Percentiles rank a stretch among this genome's conserved stretches.
Evolutionary conservation across 1,284 basidiomycete species (phyloP).

Genomic region (Flammula alnicola): DNA sequence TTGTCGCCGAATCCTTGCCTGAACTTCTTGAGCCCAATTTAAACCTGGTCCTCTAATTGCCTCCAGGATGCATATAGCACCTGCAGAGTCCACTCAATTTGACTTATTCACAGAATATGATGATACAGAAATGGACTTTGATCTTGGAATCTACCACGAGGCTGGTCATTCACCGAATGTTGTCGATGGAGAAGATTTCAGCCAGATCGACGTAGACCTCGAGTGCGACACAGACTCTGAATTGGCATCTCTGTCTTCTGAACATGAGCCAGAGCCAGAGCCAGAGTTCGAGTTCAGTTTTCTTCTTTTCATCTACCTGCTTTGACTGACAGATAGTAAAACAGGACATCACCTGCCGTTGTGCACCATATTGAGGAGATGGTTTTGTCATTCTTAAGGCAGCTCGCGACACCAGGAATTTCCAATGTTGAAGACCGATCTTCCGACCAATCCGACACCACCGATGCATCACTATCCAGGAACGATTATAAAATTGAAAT

Average conservation of each 20-base stretch:
- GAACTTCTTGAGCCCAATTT: too few relatives aligned
- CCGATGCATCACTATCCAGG: slow-evolving; percentile 10
- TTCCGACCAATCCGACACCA: slow-evolving; percentile 15
- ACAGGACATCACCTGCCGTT: slow-evolving; percentile 1
- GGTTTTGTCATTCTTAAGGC: slow-evolving; percentile 55
- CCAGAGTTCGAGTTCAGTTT: neutral
- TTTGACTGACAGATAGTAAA: slow-evolving; percentile 3
- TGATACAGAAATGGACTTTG: slow-evolving; percentile 1
- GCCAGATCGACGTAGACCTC: slow-evolving; percentile 3
- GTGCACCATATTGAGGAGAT: slow-evolving; percentile 51
- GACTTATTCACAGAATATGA: neutral
- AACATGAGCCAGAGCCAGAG: neutral
- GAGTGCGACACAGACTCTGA: neutral
- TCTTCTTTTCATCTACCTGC: too few relatives aligned
- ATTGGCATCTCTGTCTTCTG: too few relatives aligned
- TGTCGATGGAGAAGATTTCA: neutral
- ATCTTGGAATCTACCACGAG: neutral
- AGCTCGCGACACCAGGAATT: slow-evolving; percentile 42
- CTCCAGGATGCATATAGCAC: neutral
- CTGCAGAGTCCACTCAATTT: neutral
- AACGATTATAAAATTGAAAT: slow-evolving; percentile 34
- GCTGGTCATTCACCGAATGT: neutral
- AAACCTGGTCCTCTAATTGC: too few relatives aligned
- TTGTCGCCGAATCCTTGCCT: too few relatives aligned
- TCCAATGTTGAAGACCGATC: slow-evolving; percentile 11